phyloP scores from a whole-genome alignment of 1,284 basidiomycete species.

The Takashimella tepidaria region DNA sequence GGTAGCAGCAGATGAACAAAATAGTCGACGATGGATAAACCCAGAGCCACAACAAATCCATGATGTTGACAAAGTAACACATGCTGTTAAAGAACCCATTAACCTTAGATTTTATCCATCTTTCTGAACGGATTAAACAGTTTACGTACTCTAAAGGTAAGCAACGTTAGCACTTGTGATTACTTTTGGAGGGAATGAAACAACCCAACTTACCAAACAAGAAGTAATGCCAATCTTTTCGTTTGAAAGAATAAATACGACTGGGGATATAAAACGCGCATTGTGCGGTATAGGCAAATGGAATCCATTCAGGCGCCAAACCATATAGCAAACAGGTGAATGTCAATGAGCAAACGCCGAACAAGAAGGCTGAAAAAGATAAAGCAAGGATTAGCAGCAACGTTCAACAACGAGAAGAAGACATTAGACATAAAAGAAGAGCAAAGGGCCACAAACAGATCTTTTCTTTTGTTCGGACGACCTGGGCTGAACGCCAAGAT shows the following conservation, averaged over 20 bases:
- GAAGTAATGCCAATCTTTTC: constrained; percentile 85
- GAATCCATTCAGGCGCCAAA: constrained; percentile 69
- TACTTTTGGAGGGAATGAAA: too few species aligned
- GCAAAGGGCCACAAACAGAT: constrained; percentile 39
- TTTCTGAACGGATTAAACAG: too few species aligned
- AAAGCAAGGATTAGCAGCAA: constrained; percentile 9
- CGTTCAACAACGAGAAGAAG: not conserved
- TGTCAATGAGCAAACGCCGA: constrained; percentile 82
- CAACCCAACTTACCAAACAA: constrained; percentile 60
- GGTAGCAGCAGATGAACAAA: constrained; percentile 81
- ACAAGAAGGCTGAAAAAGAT: constrained; percentile 66
- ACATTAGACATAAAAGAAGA: not conserved
- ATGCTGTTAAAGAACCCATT: constrained; percentile 43
- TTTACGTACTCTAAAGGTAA: constrained; percentile 16
- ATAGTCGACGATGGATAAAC: constrained; percentile 64
- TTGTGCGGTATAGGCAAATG: constrained; percentile 57
- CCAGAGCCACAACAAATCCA: constrained; percentile 87
- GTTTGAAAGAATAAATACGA: constrained; percentile 77
- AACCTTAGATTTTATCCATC: too few species aligned
- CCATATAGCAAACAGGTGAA: constrained; percentile 77
- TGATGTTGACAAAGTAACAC: constrained; percentile 80
- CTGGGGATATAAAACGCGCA: constrained; percentile 70
- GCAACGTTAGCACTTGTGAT: not conserved
- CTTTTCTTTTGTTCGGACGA: constrained; percentile 84
- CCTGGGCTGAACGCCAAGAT: constrained; percentile 83